These are phyloP conservation scores for Chrysanthemum seticuspe DNA, from an alignment of 129 eudicot species.

Conservation along the genomic window DNA sequence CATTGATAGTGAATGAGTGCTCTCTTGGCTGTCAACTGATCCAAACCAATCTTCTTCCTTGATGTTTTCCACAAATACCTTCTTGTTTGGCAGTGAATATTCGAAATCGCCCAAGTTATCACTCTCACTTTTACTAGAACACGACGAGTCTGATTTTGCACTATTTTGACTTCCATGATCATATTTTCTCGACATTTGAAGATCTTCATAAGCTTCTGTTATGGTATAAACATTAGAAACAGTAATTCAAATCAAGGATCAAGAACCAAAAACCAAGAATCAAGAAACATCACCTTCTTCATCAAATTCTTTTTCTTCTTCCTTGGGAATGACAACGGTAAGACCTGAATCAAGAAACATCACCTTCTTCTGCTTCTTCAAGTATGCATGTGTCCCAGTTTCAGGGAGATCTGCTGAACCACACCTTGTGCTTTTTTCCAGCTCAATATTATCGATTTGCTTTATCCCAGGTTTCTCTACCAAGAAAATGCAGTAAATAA, in stretches of 20 bases:
- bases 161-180: neutral
- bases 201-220: slow-evolving; percentile 20
- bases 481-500: neutral
- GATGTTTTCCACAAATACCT: neutral
- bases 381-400: neutral
- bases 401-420: neutral
- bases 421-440: neutral
- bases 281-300: neutral
- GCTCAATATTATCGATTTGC: neutral
- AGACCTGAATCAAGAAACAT: neutral
- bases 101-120: neutral
- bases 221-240: neutral
- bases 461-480: too few species aligned
- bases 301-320: neutral
- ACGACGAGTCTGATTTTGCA: neutral
- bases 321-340: too few species aligned
- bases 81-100: neutral
- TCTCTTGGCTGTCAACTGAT: neutral
- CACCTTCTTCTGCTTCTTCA: neutral
- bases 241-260: neutral
- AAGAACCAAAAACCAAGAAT: too few species aligned
- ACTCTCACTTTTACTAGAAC: slow-evolving; percentile 24
- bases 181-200: slow-evolving; percentile 3
- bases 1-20: neutral
- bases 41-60: neutral